Evolutionary conservation across 768 basidiomycete species (phyloP).

Genomic region (Filobasidium wieringae): DNA sequence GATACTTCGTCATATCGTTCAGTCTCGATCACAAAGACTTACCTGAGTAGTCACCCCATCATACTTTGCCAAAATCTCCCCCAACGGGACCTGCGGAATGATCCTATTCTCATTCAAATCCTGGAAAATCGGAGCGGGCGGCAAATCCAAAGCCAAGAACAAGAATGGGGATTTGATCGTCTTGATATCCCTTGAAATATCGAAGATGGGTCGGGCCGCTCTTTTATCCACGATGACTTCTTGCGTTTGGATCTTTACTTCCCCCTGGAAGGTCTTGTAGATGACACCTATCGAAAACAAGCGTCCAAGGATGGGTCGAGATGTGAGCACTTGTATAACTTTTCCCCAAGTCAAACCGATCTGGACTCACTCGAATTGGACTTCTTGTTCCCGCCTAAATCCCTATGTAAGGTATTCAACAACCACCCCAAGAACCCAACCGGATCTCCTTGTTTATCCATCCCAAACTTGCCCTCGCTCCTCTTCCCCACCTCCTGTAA

Average conservation of each 20-base stretch:
- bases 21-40: conserved; percentile 40
- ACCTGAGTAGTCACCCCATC: conserved; percentile 75
- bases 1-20: neutral
- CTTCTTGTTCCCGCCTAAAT: conserved; percentile 89
- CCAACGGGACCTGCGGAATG: conserved; percentile 90
- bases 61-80: conserved; percentile 82
- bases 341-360: neutral
- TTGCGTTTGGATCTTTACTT: conserved; percentile 83
- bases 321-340: conserved; percentile 9
- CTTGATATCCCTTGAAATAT: conserved; percentile 89
- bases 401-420: conserved; percentile 81
- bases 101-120: conserved; percentile 95
- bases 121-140: conserved; percentile 94
- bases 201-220: conserved; percentile 76
- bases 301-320: neutral
- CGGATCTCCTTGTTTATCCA: conserved; percentile 91
- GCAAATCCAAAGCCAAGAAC: conserved; percentile 89
- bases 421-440: conserved; percentile 93
- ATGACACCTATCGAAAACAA: conserved; percentile 58
- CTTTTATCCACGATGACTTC: conserved; percentile 74
- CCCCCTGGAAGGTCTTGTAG: conserved; percentile 87
- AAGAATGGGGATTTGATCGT: conserved; percentile 77
- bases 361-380: conserved; percentile 76
- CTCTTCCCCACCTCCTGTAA: conserved; percentile 88
- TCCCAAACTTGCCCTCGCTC: conserved; percentile 76